These are phyloP conservation scores for Gonapodya prolifera DNA, from an alignment of 192 early-diverging fungal genomes.

Conservation along the genomic window DNA sequence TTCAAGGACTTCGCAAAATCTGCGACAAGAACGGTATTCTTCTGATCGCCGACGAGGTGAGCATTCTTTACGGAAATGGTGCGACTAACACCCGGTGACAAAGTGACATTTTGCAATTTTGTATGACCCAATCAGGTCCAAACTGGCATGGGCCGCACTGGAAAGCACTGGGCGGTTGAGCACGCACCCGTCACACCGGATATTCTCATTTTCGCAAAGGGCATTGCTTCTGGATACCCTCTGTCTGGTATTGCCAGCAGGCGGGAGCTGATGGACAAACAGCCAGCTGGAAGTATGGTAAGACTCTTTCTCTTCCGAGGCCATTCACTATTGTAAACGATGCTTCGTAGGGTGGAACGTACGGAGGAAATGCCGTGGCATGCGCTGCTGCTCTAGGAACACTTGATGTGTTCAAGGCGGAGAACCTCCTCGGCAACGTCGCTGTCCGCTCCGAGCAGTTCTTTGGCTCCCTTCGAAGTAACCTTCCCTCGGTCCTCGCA, in stretches of 20 bases:
- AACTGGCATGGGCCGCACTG: conserved; percentile 27
- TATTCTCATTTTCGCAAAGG: conserved; percentile 32
- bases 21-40: conserved; percentile 26
- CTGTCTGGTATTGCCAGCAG: conserved; percentile 23
- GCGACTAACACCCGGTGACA: no score
- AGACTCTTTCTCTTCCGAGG: no score
- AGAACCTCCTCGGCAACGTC: conserved; percentile 22
- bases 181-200: conserved; percentile 21
- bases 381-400: conserved; percentile 31
- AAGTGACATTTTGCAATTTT: no score
- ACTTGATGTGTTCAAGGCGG: conserved; percentile 24
- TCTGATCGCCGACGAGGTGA: conserved; percentile 27
- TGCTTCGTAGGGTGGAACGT: conserved; percentile 20
- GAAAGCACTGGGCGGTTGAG: conserved; percentile 30
- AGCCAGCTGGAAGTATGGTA: conserved; percentile 26
- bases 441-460: conserved; percentile 24
- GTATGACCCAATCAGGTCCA: no score
- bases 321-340: no score
- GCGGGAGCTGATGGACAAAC: conserved; percentile 25
- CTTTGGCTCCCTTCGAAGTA: conserved; percentile 15
- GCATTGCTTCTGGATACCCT: conserved; percentile 28
- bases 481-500: conserved; percentile 17
- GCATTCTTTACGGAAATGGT: no score
- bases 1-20: conserved; percentile 17
- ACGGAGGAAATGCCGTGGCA: conserved; percentile 21